phyloP scores from a whole-genome alignment of 1,284 basidiomycete genomes.

The Filobasidium uniguttulatum region DNA sequence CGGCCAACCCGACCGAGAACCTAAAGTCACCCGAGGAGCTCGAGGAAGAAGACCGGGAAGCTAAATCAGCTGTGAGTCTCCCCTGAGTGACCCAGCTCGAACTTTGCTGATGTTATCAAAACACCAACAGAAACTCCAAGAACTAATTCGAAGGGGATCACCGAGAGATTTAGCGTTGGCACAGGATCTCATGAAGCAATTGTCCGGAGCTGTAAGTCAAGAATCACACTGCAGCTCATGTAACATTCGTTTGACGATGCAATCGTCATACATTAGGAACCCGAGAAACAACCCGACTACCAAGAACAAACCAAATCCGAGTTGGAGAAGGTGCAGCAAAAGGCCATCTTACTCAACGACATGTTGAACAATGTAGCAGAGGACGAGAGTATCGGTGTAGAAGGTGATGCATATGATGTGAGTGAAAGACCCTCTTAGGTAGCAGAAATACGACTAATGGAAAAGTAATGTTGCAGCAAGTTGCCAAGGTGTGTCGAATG shows the following conservation, averaged over 20 bases:
- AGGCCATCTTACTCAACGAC: constrained; percentile 87
- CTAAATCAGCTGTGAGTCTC: constrained; percentile 60
- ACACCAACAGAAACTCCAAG: constrained; percentile 64
- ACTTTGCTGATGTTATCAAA: neutral
- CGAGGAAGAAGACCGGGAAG: constrained; percentile 86
- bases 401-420: constrained; percentile 87
- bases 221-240: neutral
- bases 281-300: constrained; percentile 86
- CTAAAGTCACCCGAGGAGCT: constrained; percentile 91
- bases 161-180: constrained; percentile 89
- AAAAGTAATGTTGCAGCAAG: constrained; percentile 51
- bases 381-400: constrained; percentile 58
- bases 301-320: constrained; percentile 75
- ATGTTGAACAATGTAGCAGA: constrained; percentile 87
- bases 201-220: constrained; percentile 61
- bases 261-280: constrained; percentile 44
- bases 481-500: constrained; percentile 63
- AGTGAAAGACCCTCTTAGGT: constrained; percentile 23
- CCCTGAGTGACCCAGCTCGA: neutral
- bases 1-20: constrained; percentile 47
- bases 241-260: neutral
- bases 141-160: constrained; percentile 88
- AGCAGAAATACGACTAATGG: neutral
- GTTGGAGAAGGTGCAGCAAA: constrained; percentile 85
- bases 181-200: constrained; percentile 92